Base-by-base conservation (phyloP, 345 rosid genomes). In the Citrus medica region DNA sequence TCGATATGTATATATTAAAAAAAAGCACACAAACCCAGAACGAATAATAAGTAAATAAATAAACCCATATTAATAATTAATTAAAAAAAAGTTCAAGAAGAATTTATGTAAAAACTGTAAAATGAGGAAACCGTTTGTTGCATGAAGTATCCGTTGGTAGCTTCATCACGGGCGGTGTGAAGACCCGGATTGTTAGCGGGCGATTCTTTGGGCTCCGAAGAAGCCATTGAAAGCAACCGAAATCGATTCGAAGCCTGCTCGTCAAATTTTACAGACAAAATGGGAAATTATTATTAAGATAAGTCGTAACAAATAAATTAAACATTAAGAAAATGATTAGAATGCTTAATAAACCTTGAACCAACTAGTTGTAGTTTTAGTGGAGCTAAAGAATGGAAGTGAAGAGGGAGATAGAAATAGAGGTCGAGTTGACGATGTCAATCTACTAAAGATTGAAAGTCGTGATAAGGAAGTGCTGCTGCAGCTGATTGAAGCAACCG, bases 111-210 rank as follows among this genome's bases (percentile, higher is more conserved):
- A 12, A 42, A 42, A 42, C 51, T 42, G 51, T 0, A 42, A 42
- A 42, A 42, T 42, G 25, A 66, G 38, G 82, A 84, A 84, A 92
- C 98, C 70, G 97, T 96, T 83, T 94, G 98, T 79, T 92, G 99
- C 95, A 96, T 87, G 86, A 96, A 55, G 73, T 94, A 94, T 37
- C 92, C 93, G 24, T 88, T 89, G 76, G 97, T 94, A 82, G 94
- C 95, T 73, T 89, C 93, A 81, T 96, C 98, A 4, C 80, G 81
- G 30, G 79, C 73, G 40, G 89, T 60, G 28, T 87, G 87, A 56
- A 94, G 85, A 21, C 98, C 99, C n/a, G 97, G 97, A 70, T 91
- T 94, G 86, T 87, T 92, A 13, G 86, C 87, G 25, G 92, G 79
- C 22, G 92, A 94, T 83, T 94, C 97, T 78, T 85, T 92, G 16